Percentiles rank a stretch among this genome's conserved stretches.
Conservation (phyloP, 1,284 basidiomycete genomes). For the Austropuccinia psidii region DNA sequence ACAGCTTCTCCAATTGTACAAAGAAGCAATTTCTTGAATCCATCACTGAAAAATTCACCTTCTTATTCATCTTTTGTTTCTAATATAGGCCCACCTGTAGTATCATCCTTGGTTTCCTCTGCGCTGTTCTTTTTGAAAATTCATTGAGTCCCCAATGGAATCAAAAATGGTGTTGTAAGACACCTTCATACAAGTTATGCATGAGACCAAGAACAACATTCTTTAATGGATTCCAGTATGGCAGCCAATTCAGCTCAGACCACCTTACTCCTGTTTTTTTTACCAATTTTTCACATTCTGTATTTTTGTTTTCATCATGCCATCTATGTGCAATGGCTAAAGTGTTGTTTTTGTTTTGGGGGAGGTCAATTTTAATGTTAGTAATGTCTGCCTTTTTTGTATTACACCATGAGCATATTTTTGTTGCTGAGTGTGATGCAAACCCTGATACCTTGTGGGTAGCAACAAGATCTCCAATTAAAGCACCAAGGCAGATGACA, state of each 20-base stretch:
- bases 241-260: constrained; percentile 2
- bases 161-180: constrained; percentile 7
- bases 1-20: neutral
- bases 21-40: neutral
- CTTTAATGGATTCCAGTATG: neutral
- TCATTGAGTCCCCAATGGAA: constrained; percentile 7
- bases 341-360: neutral
- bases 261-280: neutral
- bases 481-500: neutral
- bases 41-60: neutral
- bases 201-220: neutral
- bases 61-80: too few relatives aligned
- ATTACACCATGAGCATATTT: neutral
- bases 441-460: constrained; percentile 5
- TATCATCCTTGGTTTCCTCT: neutral
- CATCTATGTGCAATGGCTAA: neutral
- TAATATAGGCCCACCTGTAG: too few relatives aligned
- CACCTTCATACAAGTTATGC: constrained; percentile 20
- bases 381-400: neutral
- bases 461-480: constrained; percentile 4
- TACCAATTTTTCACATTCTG: neutral
- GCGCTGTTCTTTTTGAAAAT: too few relatives aligned
- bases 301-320: neutral
- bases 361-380: neutral
- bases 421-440: constrained; percentile 1